Conservation (phyloP, 305 asterid genomes). For the Caryopteris hybrid region DNA sequence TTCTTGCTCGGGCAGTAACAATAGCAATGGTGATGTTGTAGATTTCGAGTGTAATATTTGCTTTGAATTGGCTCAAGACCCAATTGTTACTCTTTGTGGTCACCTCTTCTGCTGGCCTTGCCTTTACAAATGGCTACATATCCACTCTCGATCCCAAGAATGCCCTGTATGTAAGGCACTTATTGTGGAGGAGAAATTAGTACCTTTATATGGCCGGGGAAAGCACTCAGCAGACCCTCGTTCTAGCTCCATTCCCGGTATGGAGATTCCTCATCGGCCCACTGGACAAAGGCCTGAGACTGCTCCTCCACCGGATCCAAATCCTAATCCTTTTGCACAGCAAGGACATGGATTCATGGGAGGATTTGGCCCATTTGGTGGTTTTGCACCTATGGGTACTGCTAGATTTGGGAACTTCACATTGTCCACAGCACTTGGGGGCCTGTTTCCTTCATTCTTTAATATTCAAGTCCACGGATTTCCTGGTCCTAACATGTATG, state of each 20-base stretch:
- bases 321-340: constrained; percentile 32
- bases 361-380: constrained; percentile 46
- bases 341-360: constrained; percentile 45
- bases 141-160: constrained; percentile 50
- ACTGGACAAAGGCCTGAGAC: constrained; percentile 55
- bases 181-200: constrained; percentile 47
- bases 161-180: constrained; percentile 66
- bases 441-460: constrained; percentile 44
- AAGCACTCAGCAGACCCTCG: constrained; percentile 55
- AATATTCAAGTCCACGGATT: constrained; percentile 53
- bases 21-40: constrained; percentile 33
- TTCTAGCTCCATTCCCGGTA: constrained; percentile 48
- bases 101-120: constrained; percentile 75
- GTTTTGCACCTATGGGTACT: constrained; percentile 42
- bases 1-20: constrained; percentile 28
- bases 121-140: constrained; percentile 57
- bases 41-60: constrained; percentile 60
- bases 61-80: constrained; percentile 61
- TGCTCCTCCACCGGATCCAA: constrained; percentile 46
- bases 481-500: constrained; percentile 40
- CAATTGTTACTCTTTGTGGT: constrained; percentile 57
- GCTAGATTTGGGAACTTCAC: constrained; percentile 50
- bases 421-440: constrained; percentile 44
- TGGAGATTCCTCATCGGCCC: constrained; percentile 55
- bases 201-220: constrained; percentile 57